Base-by-base conservation (phyloP, 441 rosid genomes). In the Pelargonium australe region DNA sequence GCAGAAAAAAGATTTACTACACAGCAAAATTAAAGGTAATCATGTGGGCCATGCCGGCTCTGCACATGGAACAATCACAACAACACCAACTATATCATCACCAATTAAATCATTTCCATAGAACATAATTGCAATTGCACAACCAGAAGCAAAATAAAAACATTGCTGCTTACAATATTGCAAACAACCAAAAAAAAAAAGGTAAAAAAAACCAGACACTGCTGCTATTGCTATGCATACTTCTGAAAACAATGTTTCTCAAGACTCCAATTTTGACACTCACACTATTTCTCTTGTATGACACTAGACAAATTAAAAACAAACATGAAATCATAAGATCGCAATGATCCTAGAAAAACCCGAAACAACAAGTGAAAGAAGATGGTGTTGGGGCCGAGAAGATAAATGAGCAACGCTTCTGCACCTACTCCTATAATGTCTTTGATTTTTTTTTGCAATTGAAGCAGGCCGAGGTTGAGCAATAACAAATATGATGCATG, bases 391-490 rank as follows among this genome's bases (percentile, higher is more conserved):
- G 55, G 19, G 69, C 7, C 44, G 49, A 25, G 19, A 19, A 23
- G 19, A 62, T 7, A 72, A 73, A 70, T 74, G 81, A 77, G 69
- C 97, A 89, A 89, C 92, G 80, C 95, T 88, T 89, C 90, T 75
- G 84, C 70, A 72, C 92, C 86, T 79, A 82, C 84, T 77, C 68
- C 81, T 68, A 31, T 60, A 69, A 66, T 43, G 70, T 49, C 53
- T 57, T 55, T 70, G 66, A 71, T 67, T 20, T 20, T 20, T 68
- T 45, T 70, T 77, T 55, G 79, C 69, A 55, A 44, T 68, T 68
- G 85, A 81, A 81, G 84, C 90, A 82, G 88, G 89, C 86, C 84
- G 95, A 90, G 96, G 93, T 92, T 85, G 96, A 81, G 70, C 64
- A 79, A 74, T 64, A 73, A 80, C 65, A 19, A 76, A 70, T 62